Evolutionary conservation across 139 green algal species (phyloP).

Genomic region (Bryopsis sp.): DNA sequence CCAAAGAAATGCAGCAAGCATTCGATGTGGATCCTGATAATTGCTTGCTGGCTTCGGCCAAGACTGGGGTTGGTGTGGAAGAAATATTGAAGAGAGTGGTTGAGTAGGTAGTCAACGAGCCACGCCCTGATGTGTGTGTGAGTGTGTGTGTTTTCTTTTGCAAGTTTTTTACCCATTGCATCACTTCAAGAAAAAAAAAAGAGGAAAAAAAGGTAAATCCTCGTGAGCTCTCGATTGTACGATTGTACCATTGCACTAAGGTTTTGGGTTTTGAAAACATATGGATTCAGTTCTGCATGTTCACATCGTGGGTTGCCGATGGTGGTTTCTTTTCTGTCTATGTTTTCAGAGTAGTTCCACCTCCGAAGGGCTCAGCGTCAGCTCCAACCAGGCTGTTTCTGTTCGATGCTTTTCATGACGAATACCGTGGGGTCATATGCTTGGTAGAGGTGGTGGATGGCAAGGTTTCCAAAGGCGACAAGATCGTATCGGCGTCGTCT

Average conservation of each 20-base stretch:
- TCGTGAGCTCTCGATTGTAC: too few species aligned
- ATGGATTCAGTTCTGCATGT: too few species aligned
- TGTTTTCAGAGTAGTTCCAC: slow-evolving; percentile 33
- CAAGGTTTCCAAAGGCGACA: slow-evolving; percentile 41
- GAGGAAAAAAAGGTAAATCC: too few species aligned
- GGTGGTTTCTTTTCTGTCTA: too few species aligned
- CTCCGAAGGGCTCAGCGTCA: slow-evolving; percentile 29
- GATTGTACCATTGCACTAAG: too few species aligned
- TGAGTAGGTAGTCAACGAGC: too few species aligned
- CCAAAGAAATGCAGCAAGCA: slow-evolving; percentile 52
- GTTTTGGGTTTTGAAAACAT: too few species aligned
- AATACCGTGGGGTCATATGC: slow-evolving; percentile 61
- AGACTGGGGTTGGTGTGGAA: slow-evolving; percentile 57
- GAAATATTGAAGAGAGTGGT: slow-evolving; percentile 66
- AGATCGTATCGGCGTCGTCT: slow-evolving; percentile 36
- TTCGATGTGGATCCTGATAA: slow-evolving; percentile 51
- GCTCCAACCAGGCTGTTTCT: slow-evolving; percentile 62
- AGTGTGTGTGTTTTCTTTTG: too few species aligned
- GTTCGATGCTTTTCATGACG: slow-evolving; percentile 86
- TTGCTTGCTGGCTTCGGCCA: slow-evolving; percentile 52
- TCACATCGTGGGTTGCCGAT: too few species aligned
- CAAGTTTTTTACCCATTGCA: too few species aligned
- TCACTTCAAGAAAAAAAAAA: too few species aligned
- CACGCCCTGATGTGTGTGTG: too few species aligned
- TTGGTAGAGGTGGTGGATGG: slow-evolving; percentile 70